Evolutionary conservation across 768 basidiomycete genomes (phyloP), one percentile per base, ranked within the genome.

Genomic region (Auriscalpium microsporum): DNA sequence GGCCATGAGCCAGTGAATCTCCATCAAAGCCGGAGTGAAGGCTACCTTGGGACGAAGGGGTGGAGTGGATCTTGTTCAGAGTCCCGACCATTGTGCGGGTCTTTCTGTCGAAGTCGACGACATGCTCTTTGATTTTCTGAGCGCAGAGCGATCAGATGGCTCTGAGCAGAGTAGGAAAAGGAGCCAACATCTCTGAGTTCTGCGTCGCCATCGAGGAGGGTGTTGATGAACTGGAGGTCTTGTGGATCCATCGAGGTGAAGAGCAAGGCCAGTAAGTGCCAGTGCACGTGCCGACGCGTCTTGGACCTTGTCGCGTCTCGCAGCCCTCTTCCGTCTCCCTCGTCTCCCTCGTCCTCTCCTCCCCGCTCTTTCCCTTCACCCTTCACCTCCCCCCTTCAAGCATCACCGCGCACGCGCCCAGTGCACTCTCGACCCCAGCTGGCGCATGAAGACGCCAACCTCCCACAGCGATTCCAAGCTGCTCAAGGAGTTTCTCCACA

Each of bases 41-140:
- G 78, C 67, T 65, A 90, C 89, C 73, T 52, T 78, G 73, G 47
- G 77, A 71, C 4, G 73, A 64, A 8, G 81, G 79, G 3, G 89
- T 91, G 7, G 87, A 88, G 63, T 92, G 90, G 11, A 91, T 81
- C 61, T 81, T 86, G 72, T 87, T 90, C 53, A 92, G 73, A 44
- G 82, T 66, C n/a, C 86, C 87, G n/a, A 79, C 73, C 74, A 90
- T 83, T 3, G 75, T 75, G 16, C 90, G 79, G 8, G 81, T 75
- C 65, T 83, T 86, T 70, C 85, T 90, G 68, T 91, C 89, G 2
- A 91, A 73, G 63, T 84, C 80, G 23, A 75, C 76, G 40, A 86
- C 83, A 67, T 86, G 81, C 33, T 87, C 87, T 63, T 80, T 86
- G 70, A 92, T 86, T 83, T 82, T 87, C 90, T 92, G 34, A 56